Evolutionary conservation across 2,329 filamentous ascomycete species (phyloP), one percentile per base, ranked within the genome.

Genomic region (Hypoxylon sp.): DNA sequence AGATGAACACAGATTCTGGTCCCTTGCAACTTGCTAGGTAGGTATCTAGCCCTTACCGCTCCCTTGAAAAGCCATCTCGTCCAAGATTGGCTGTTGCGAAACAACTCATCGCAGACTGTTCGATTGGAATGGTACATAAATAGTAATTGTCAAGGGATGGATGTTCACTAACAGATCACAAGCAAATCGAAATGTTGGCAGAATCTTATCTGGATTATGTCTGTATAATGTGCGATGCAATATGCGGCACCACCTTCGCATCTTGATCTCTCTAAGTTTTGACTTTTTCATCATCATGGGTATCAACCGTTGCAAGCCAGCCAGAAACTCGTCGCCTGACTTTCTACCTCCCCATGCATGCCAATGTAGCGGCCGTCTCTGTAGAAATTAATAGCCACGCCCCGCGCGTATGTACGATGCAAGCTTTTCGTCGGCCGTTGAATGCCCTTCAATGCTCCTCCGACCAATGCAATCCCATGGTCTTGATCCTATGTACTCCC

Each of bases 301-400:
- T 71, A 71, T 71, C 69, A 71, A 71, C 69, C 69, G 55, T 62
- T 37, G 63, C 62, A 40, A 66, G 56, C 66, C 62, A 61, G 61
- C 55, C 55, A 65, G 51, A 62, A 55, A 33, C 37, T 59, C 61
- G 13, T 56, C 42, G 69, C 53, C 35, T 53, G 59, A 61, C 62
- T 57, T 60, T 69, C 51, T 66, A 66, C 60, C 59, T 69, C 60
- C 62, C 51, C 61, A 66, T 64, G 60, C 60, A 56, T 61, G 54
- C 62, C 35, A 44, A 44, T 57, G 22, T 48, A 17, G 25, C 59
- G 59, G 61, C 65, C 65, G 56, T 68, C 10, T 59, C 40, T 37
- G 48, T 31, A 42, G 53, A 56, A 61, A 71, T 58, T 66, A 65
- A 58, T 30, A 35, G 35, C 40, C 56, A 66, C 69, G 66, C 66